Base-by-base conservation (phyloP, 768 basidiomycete genomes). In the Podaxis carcinomalis region DNA sequence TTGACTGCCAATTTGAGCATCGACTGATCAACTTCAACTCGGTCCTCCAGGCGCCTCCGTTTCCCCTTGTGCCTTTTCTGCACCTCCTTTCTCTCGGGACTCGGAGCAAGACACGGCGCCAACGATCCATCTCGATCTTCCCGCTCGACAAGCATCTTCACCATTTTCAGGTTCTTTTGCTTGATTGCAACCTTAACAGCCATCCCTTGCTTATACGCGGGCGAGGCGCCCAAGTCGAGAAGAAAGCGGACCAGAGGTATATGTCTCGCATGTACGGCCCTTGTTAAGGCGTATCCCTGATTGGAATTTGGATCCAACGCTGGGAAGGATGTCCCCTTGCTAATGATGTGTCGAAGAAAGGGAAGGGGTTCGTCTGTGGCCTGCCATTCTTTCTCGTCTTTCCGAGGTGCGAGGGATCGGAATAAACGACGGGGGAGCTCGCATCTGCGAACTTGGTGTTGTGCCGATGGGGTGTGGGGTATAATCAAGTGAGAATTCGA, bases 241-340 rank as follows among this genome's bases (percentile, higher is more conserved):
- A 98, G 79, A 65, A 92, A 87, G 23, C 72, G 75, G 1, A 94
- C 77, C 6, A 97, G 82, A 2, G 87, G 85, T 1, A 79, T 57
- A 63, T 88, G 87, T 21, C 77, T 76, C 0, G 82, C 85, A 39
- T 87, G 78, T 1, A 93, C 90, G 1, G 95, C 93, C 64, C 83
- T 86, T 14, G 85, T 86, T 42, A 97, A 83, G 0, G 89, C 87
- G 68, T 95, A 97, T 1, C 95, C 95, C 2, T 83, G 78, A 70
- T 91, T 79, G 6, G 90, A 83, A 70, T 95, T 84, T 11, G 80
- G 68, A 32, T 86, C 75, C 1, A 85, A 81, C 0, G 66, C 59
- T 21, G 79, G 66, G 16, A 80, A 68, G 6, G 68, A 72, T 49
- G 50, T 44, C 5, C 81, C 74, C 7, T 69, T 69, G 23, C 68